phyloP scores from a whole-genome alignment of 306 rosid species.

The Medicago lupulina region DNA sequence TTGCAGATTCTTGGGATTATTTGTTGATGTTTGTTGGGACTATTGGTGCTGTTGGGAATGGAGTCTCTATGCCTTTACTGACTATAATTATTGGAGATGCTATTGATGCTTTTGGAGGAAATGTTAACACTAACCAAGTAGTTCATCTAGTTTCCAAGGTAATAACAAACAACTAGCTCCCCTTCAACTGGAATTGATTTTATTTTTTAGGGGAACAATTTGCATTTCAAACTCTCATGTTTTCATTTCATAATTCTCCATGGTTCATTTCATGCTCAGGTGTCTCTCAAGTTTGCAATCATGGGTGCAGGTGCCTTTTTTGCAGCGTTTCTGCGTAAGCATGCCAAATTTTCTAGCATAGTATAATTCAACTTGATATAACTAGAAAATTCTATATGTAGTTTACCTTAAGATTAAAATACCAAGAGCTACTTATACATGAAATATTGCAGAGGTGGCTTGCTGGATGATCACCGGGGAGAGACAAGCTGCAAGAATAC shows the following conservation, averaged over 20 bases:
- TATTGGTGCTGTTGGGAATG: conserved; percentile 58
- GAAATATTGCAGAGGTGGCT: conserved; percentile 52
- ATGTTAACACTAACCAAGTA: conserved; percentile 39
- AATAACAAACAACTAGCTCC: no score
- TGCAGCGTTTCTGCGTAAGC: conserved; percentile 72
- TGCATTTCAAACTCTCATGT: no score
- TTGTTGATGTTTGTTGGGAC: conserved; percentile 48
- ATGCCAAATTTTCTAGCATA: conserved; percentile 29
- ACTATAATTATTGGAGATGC: conserved; percentile 58
- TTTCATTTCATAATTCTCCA: not conserved
- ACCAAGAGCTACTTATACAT: conserved; percentile 9
- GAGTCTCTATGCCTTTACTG: conserved; percentile 62
- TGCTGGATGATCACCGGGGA: conserved; percentile 89
- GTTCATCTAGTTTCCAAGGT: conserved; percentile 63
- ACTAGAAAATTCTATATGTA: no score
- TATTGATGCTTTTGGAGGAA: conserved; percentile 64
- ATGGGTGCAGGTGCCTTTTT: conserved; percentile 60
- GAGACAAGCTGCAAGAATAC: conserved; percentile 79
- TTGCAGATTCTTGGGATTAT: conserved; percentile 70
- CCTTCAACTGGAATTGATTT: no score
- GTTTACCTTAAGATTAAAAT: not conserved
- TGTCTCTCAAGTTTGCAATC: conserved; percentile 52
- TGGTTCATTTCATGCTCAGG: conserved; percentile 12
- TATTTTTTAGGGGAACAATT: no score
- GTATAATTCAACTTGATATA: not conserved